A percentile compares a stretch with the other conserved stretches of the same genome.
Conservation (phyloP, 768 basidiomycete genomes). For the Galerina marginata region DNA sequence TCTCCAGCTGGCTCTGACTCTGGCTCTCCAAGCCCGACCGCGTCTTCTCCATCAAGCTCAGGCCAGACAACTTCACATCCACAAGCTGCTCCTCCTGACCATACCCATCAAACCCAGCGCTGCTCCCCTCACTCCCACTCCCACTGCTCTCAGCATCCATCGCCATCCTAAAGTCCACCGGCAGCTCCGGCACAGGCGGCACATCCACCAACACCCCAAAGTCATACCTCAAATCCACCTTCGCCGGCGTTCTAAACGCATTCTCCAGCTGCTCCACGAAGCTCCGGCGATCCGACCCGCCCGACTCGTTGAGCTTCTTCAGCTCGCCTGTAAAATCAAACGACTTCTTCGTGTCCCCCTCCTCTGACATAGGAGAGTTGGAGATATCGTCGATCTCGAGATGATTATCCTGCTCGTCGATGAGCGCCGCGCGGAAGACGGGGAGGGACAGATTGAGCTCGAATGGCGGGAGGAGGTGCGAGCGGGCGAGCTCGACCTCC, state of each 20-base stretch:
- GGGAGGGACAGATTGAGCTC: conserved; percentile 9
- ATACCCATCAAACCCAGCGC: conserved; percentile 11
- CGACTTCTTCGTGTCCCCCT: conserved; percentile 71
- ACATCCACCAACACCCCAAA: conserved; percentile 48
- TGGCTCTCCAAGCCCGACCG: conserved; percentile 11
- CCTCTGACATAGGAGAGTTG: conserved; percentile 43
- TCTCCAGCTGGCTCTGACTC: conserved; percentile 10
- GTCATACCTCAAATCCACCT: conserved; percentile 60
- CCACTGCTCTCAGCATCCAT: conserved; percentile 1
- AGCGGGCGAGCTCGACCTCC: conserved; percentile 7
- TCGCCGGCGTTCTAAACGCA: conserved; percentile 79
- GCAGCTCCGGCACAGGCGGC: conserved; percentile 60
- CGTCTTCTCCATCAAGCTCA: conserved; percentile 27
- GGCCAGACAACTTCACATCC: conserved; percentile 35
- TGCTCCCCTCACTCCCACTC: conserved; percentile 11
- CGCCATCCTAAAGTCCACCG: conserved; percentile 24
- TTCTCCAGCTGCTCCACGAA: conserved; percentile 85
- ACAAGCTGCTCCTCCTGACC: conserved; percentile 25
- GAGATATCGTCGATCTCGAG: conserved; percentile 47
- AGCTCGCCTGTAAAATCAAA: conserved; percentile 89
- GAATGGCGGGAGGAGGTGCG: conserved; percentile 1
- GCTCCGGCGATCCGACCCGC: conserved; percentile 69
- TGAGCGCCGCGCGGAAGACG: conserved; percentile 39
- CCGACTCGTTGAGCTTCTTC: conserved; percentile 69
- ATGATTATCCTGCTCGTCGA: conserved; percentile 23